These are phyloP conservation scores for Amesomyces nigricolor DNA, from an alignment of 2,329 filamentous ascomycete genomes.

Conservation along the genomic window DNA sequence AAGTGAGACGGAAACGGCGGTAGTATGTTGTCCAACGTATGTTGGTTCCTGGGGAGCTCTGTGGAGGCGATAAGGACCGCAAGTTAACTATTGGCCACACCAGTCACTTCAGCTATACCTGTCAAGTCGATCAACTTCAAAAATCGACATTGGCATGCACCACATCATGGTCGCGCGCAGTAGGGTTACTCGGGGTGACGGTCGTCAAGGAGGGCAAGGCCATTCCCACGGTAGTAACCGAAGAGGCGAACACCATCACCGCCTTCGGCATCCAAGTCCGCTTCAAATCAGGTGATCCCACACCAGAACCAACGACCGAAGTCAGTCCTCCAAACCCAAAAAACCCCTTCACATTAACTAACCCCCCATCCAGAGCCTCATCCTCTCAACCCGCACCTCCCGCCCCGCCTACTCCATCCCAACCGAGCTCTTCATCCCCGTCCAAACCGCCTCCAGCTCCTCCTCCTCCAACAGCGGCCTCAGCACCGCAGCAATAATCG, in stretches of 20 bases:
- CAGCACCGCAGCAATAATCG: constrained; percentile 24
- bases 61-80: neutral
- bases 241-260: constrained; percentile 19
- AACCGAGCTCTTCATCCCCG: constrained; percentile 9
- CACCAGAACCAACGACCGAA: neutral
- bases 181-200: constrained; percentile 21
- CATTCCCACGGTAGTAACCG: constrained; percentile 12
- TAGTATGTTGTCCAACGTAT: constrained; percentile 28
- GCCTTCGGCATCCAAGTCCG: constrained; percentile 25
- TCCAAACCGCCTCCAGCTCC: neutral
- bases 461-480: constrained; percentile 14
- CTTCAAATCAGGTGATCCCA: constrained; percentile 20
- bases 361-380: constrained; percentile 2
- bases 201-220: constrained; percentile 20
- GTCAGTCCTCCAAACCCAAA: constrained; percentile 1
- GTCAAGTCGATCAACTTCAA: constrained; percentile 6
- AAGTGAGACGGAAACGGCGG: constrained; percentile 26
- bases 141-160: constrained; percentile 24
- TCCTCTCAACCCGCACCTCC: neutral
- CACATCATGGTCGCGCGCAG: constrained; percentile 19
- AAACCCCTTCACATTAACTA: neutral
- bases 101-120: constrained; percentile 24
- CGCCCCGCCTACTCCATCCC: constrained; percentile 3
- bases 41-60: neutral
- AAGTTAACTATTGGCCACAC: neutral